Base-by-base conservation (phyloP, 805 yeast species). In the Kodamaea leandrae region DNA sequence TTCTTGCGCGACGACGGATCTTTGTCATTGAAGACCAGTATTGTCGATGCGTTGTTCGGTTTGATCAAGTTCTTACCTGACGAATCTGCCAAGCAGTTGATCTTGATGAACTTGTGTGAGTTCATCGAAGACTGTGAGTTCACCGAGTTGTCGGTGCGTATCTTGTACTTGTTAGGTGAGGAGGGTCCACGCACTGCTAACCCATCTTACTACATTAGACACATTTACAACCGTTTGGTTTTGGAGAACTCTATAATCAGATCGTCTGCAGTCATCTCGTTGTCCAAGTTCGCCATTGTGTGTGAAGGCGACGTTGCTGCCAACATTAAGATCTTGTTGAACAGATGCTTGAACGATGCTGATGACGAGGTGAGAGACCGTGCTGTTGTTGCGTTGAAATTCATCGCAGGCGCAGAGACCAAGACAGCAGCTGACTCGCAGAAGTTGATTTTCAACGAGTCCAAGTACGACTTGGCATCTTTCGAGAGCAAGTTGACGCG, bases 341-440 rank as follows among this genome's bases (percentile, higher is more conserved):
- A 75, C 45, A 82, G 97, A 68, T 88, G 96, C 51, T 76, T 89
- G 50, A 85, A 78, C 50, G 99, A 91, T 63, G 77, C 74, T 33
- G 96, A 91, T 61, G 99, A 91, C 64, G 99, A 91, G 66, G 99
- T 93, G 24, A 87, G 99, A 72, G 99, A 91, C 61, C 82, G 99
- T 61, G 97, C 99, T 7, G 85, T 95, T 2, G 71, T 91, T 52
- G 83, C 96, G 2, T 74, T 91, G 57, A 76, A 79, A 49, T 78
- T 89, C 46, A 75, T 86, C 47, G 54, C 57, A 15, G 55, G 50
- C 36, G 51, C 60, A 6, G 55, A 59, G 38, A 61, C 63, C 43
- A 55, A 57, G 38, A 13, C 32, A 16, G 25, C 20, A 19, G 36
- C 21, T 13, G 29, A 39, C 27, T 27, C 39, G 25, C 32, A 34